Conservation (phyloP, 2,329 filamentous ascomycete species). For the Pseudogymnoascus sp. region DNA sequence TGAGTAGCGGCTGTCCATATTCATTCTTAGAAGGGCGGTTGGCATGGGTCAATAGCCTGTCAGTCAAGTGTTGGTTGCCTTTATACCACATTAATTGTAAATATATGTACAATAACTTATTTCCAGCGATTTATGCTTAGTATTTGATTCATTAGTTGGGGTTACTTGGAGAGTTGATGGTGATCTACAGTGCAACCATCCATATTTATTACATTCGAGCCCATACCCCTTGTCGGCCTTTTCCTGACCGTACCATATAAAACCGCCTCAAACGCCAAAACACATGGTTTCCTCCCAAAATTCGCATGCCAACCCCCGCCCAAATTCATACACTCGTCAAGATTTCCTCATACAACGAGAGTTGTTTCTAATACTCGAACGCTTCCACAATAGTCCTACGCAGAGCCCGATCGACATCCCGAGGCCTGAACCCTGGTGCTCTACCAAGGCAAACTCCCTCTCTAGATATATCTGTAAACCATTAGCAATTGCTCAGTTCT, state of each 20-base stretch:
- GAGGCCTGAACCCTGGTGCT: constrained; percentile 24
- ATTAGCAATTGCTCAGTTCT: neutral
- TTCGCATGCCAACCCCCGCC: neutral
- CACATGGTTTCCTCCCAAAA: neutral
- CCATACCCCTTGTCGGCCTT: neutral
- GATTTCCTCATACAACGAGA: neutral
- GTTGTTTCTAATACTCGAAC: neutral
- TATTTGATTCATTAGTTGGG: neutral
- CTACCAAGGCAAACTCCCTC: constrained; percentile 25
- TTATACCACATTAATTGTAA: neutral
- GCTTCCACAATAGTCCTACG: constrained; percentile 6
- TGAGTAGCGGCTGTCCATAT: neutral
- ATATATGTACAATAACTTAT: neutral
- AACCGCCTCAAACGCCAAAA: neutral
- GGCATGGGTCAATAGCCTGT: neutral
- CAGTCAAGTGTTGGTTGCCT: neutral
- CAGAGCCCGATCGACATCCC: constrained; percentile 28
- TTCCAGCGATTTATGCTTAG: too few relatives aligned
- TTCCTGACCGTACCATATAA: neutral
- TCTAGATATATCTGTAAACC: constrained; percentile 21
- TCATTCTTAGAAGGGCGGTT: neutral
- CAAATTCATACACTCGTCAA: neutral
- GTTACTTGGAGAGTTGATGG: neutral
- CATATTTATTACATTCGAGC: neutral
- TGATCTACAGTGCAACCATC: neutral